Conservation (phyloP, 78 protist species). For the Mastigamoeba balamuthi region DNA sequence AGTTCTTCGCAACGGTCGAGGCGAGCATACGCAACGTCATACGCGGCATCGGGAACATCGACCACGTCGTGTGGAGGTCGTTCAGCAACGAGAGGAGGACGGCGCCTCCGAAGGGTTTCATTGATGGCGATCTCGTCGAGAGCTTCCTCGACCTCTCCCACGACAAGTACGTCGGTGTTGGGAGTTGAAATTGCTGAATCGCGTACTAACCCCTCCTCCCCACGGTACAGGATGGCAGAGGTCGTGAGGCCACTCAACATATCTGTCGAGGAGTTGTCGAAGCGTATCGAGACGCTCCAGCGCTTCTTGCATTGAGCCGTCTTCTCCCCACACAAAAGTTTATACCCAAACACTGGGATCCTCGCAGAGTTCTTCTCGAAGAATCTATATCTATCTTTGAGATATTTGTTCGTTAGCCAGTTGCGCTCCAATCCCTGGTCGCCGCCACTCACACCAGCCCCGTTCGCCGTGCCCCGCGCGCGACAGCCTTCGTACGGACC, state of each 20-base stretch:
- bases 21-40: slow-evolving; percentile 13
- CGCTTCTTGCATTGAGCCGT: background rate
- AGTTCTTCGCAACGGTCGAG: slow-evolving; percentile 24
- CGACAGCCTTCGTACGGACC: too few species aligned
- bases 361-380: too few species aligned
- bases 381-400: too few species aligned
- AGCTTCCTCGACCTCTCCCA: slow-evolving; percentile 38
- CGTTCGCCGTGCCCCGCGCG: too few species aligned
- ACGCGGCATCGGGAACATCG: slow-evolving; percentile 48
- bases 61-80: slow-evolving; percentile 40
- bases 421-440: too few species aligned
- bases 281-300: background rate
- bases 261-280: background rate
- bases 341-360: too few species aligned
- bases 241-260: background rate
- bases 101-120: slow-evolving; percentile 14
- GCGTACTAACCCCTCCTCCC: background rate
- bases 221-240: background rate
- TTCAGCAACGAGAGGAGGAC: slow-evolving; percentile 47
- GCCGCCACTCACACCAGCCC: too few species aligned
- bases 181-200: too few species aligned
- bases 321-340: background rate
- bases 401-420: too few species aligned
- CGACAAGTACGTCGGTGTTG: background rate
- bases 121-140: slow-evolving; percentile 87